These are phyloP conservation scores for Aschersonia sp. DNA, from an alignment of 2,329 filamentous ascomycete species.

Conservation along the genomic window DNA sequence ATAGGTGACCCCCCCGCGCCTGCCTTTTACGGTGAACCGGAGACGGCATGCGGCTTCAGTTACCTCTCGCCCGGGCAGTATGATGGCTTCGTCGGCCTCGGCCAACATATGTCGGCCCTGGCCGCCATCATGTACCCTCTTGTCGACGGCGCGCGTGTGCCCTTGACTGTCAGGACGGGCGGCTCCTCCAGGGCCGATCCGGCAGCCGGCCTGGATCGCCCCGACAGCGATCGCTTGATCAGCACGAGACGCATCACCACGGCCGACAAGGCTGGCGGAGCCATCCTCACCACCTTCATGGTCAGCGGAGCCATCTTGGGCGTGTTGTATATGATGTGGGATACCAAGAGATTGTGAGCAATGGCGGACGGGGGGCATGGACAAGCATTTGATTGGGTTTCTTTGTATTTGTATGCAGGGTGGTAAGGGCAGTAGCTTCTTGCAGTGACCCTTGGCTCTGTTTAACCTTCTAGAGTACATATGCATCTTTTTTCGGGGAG, in stretches of 20 bases:
- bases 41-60: slow-evolving; percentile 30
- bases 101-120: slow-evolving; percentile 41
- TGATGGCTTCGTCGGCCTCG: slow-evolving; percentile 37
- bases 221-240: slow-evolving; percentile 18
- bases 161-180: slow-evolving; percentile 28
- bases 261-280: slow-evolving; percentile 39
- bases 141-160: slow-evolving; percentile 19
- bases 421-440: too few relatives aligned
- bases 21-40: slow-evolving; percentile 13
- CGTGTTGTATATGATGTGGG: neutral
- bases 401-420: too few relatives aligned
- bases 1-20: slow-evolving; percentile 19
- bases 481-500: too few relatives aligned
- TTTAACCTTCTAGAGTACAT: too few relatives aligned
- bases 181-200: slow-evolving; percentile 26
- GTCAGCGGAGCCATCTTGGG: slow-evolving; percentile 6
- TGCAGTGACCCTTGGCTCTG: too few relatives aligned
- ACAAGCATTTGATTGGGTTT: too few relatives aligned
- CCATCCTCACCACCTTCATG: slow-evolving; percentile 38
- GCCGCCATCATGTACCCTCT: slow-evolving; percentile 35
- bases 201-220: slow-evolving; percentile 19
- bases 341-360: neutral
- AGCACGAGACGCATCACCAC: slow-evolving; percentile 24
- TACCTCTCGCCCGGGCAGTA: slow-evolving; percentile 28
- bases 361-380: too few relatives aligned